A percentile compares a stretch with the other conserved stretches of the same genome.
These are phyloP conservation scores for Orbilia quercus DNA, from an alignment of 2,329 filamentous ascomycete species.

Conservation along the genomic window DNA sequence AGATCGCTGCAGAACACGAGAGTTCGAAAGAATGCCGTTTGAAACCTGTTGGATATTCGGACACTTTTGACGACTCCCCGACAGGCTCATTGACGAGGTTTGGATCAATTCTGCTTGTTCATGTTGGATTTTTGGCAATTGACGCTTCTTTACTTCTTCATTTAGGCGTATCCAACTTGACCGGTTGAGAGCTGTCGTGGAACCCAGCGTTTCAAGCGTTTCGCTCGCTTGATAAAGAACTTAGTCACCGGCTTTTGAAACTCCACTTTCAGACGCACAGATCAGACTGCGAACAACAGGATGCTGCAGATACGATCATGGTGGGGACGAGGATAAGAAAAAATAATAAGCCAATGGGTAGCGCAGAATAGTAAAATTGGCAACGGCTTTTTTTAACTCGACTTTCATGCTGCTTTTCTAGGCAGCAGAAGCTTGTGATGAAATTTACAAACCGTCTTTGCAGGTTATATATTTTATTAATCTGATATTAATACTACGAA, in stretches of 20 bases:
- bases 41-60: conserved; percentile 44
- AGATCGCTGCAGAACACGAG: conserved; percentile 2
- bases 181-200: conserved; percentile 23
- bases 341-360: conserved; percentile 6
- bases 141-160: no score
- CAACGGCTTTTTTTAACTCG: not conserved
- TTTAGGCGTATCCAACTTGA: conserved; percentile 47
- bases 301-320: not conserved
- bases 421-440: conserved; percentile 46
- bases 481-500: conserved; percentile 19
- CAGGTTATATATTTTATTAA: conserved; percentile 52
- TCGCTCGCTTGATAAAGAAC: conserved; percentile 52
- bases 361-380: conserved; percentile 24
- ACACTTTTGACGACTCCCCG: conserved; percentile 17
- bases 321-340: not conserved
- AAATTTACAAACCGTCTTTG: conserved; percentile 18
- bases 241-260: conserved; percentile 43
- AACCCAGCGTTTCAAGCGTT: conserved; percentile 1
- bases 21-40: no score
- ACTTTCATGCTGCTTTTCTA: conserved; percentile 19
- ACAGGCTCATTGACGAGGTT: no score
- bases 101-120: no score
- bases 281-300: conserved; percentile 16
- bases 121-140: conserved; percentile 50
- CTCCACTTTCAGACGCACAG: conserved; percentile 28